Evolutionary conservation across 1,284 basidiomycete species (phyloP), one percentile per base, ranked within the genome.

Genomic region (Pyrrhoderma noxium): DNA sequence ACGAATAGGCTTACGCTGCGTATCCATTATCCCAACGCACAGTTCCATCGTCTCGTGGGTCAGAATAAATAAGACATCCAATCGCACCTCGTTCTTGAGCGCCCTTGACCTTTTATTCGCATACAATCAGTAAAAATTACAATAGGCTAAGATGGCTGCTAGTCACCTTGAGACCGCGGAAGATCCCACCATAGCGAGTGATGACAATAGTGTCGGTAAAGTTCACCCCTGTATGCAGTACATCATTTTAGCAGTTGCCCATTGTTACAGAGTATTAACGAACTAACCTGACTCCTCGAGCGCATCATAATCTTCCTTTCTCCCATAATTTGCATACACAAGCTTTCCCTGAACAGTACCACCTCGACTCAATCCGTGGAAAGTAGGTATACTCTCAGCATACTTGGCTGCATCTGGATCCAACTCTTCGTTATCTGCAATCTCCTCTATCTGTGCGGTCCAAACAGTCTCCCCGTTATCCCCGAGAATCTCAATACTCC

Each of bases 1-100:
- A n/a, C n/a, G 13, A 23, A 42, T 18, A 27, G 5, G 40, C 49
- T 40, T 48, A 89, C 18, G 80, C 70, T 39, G 73, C 67, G 62
- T 83, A 89, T 2, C 88, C 89, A 56, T 94, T 92, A 52, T 77
- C 79, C 18, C 78, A 77, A 1, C 85, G 91, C 31, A 93, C 82
- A 41, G 75, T 77, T 23, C 92, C 92, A 61, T 97, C 93, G 62
- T 96, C 92, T 49, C 82, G 82, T 8, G 89, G 87, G 67, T 97
- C 94, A 13, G 82, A 82, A 69, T 92, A 98, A 60, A 97, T 93
- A 44, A 87, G 66, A 31, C 81, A 70, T 7, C 38, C 38, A 49
- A 70, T 80, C 8, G 83, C 91, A 18, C 93, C 93, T 3, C 81
- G 80, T 57, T 93, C 89, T 61, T 93, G 77, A 1, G 93, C 91